Evolutionary conservation across 441 rosid species (phyloP), one percentile per base, ranked within the genome.

Genomic region (Brassica balearica): DNA sequence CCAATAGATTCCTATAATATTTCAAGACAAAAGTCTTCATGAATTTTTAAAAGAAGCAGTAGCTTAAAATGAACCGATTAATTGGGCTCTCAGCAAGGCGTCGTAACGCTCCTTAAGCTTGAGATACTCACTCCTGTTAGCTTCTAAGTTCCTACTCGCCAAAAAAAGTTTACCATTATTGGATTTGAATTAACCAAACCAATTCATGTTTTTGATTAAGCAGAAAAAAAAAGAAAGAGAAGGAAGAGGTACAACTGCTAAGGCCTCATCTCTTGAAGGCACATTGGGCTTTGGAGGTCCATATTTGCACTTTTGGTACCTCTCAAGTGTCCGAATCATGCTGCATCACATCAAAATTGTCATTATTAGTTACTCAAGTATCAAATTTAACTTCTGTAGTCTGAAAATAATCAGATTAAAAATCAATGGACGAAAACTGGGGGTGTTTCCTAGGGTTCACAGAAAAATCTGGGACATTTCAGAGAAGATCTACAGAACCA

Each of bases 291-390:
- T 96, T 22, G 97, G 98, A 32, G 94, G 96, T 85, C 97, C 99
- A 84, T 92, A 93, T 88, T 92, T 95, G 76, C 97, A 92, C 79
- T 93, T 95, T 77, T 95, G 97, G 85, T 95, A 95, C 91, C 99
- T 91, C 86, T 95, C 99, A 41, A 95, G 87, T 20, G 98, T 95
- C 77, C 89, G 78, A 72, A 90, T 85, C 97, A 90, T 95, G 87
- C 98, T 95, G 29, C 11, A 14, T 12, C 70, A 66, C 32, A 10
- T 0, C 60, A 55, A 38, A 38, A 5, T 5, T 20, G 4, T 17
- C 12, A 38, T 27, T 11, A 64, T 55, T 58, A n/a, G 0, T 66
- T 22, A 78, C 0, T 32, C 22, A 15, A 7, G 9, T 55, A 55
- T 55, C 10, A 55, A 55, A 55, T 14, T 53, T 53, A 53, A 15